Base-by-base conservation (phyloP, 805 yeast species). In the Spathaspora hagerdaliae region DNA sequence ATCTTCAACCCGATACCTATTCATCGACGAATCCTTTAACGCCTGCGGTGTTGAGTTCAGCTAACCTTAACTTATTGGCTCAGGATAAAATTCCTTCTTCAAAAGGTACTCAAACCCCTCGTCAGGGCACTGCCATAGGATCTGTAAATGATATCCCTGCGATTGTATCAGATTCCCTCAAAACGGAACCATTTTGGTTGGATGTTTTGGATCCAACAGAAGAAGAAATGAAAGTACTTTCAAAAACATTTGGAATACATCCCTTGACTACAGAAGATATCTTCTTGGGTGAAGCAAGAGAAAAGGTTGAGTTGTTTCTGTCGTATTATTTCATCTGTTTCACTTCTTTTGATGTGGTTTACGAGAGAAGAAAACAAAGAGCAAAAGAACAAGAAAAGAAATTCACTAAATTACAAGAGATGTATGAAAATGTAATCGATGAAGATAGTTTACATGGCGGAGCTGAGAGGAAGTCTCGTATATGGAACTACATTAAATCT, bases 211-310 rank as follows among this genome's bases (percentile, higher is more conserved):
- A 88, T 57, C 99, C 99, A 9, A 87, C 96, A 0, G 98, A 94
- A 58, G 97, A 90, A 54, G 99, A 92, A 63, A 88, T 94, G 96
- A 90, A 92, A 57, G 94, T 85, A 0, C 56, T 92, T 11, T 81
- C 95, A 27, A 89, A 89, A 57, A 82, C 97, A 0, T 92, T 92
- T 67, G 96, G 96, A 1, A 88, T 92, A 46, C 99, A 92, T 64
- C 99, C 99, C 0, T 76, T 92, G 55, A 92, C 99, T 0, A 87
- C 97, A 0, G 99, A 92, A 61, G 99, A 92, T 67, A 91, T 92
- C 40, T 85, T 87, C 49, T 67, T 91, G 29, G 96, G 96, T 1
- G 99, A 92, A 60, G 86, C 96, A 0, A 79, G 98, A 52, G 99
- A 92, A 63, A 92, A 92, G 60, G 97, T 92, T 15, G 99, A 92